Base-by-base conservation (phyloP, 192 early-diverging fungal genomes). In the Obelidium mucronatum region DNA sequence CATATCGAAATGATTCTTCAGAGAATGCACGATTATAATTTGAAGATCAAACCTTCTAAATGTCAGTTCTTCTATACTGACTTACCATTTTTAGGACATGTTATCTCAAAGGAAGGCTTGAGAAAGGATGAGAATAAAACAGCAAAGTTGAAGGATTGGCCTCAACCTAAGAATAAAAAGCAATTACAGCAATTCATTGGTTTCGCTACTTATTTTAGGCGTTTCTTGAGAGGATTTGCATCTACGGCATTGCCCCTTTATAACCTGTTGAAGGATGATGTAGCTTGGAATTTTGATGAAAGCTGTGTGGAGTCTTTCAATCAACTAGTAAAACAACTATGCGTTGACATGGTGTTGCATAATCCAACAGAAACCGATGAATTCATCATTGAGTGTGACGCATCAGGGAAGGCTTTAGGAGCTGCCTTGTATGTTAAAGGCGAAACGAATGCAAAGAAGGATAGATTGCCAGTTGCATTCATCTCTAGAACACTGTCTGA, bases 41-140 rank as follows among this genome's bases (percentile, higher is more conserved):
- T 86, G 15, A 67, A 70, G 22, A 48, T 79, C 33, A 86, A 86
- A 40, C 78, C 76, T 4, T 70, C 67, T 26, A 87, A 87, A 55
- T 83, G 83, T 61, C 22, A 67, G 17, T 84, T 78, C 36, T 66
- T 55, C 33, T 28, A 48, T 3, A 6, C 40, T 3, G 62, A 81
- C 36, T 74, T 84, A 35, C 76, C 66, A 40, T 79, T 81, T 78
- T 67, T 67, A 30, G 78, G 81, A 8, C 79, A 81, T 63, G 40
- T 85, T n/a, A 62, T 87, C 17, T 68, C 72, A 11, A 31, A 42
- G 24, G 48, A 80, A 15, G 86, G 84, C n/a, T 60, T 84, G 28
- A 24, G 64, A 4, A 34, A 19, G 19, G 31, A 76, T 34, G 64
- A 62, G 2, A 40, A 67, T 28, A 87, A 86, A 67, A 36, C 86